These are phyloP conservation scores for Candida pseudofarinosa DNA, from an alignment of 805 yeast species.

Conservation along the genomic window DNA sequence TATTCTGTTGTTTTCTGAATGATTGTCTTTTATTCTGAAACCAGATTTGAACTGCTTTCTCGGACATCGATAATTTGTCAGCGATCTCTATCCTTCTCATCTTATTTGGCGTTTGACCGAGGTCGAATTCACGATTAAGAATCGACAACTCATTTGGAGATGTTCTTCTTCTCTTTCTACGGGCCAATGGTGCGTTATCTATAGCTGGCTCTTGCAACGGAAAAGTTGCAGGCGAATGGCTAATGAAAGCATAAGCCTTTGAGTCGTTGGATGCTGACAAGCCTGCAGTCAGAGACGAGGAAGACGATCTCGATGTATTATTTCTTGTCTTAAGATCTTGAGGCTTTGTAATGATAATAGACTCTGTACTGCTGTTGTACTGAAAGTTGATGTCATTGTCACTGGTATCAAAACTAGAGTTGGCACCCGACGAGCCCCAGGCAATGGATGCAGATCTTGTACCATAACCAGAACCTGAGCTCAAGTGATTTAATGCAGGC, in stretches of 20 bases:
- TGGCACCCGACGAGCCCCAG: background rate
- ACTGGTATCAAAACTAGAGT: constrained; percentile 7
- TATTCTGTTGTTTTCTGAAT: constrained; percentile 46
- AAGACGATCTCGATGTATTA: background rate
- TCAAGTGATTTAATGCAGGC: background rate
- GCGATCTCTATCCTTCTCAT: constrained; percentile 76
- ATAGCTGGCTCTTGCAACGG: constrained; percentile 78
- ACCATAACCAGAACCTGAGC: background rate
- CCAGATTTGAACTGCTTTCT: constrained; percentile 97
- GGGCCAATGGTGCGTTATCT: constrained; percentile 88
- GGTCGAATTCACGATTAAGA: constrained; percentile 72
- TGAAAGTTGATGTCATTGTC: constrained; percentile 2
- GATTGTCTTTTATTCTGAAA: constrained; percentile 94
- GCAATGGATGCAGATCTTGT: background rate
- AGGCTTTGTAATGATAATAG: background rate
- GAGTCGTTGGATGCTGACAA: constrained; percentile 1
- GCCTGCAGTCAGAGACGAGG: background rate
- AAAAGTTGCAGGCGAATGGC: constrained; percentile 88
- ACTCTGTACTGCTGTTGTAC: background rate
- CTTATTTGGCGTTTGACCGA: constrained; percentile 79
- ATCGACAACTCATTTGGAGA: constrained; percentile 81
- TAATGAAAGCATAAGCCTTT: constrained; percentile 74
- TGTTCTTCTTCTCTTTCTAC: constrained; percentile 94
- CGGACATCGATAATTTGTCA: constrained; percentile 82
- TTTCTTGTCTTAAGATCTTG: background rate